A percentile compares a stretch with the other conserved stretches of the same genome.
Conservation (phyloP, 2,329 filamentous ascomycete species). For the Diaporthe caulivora region DNA sequence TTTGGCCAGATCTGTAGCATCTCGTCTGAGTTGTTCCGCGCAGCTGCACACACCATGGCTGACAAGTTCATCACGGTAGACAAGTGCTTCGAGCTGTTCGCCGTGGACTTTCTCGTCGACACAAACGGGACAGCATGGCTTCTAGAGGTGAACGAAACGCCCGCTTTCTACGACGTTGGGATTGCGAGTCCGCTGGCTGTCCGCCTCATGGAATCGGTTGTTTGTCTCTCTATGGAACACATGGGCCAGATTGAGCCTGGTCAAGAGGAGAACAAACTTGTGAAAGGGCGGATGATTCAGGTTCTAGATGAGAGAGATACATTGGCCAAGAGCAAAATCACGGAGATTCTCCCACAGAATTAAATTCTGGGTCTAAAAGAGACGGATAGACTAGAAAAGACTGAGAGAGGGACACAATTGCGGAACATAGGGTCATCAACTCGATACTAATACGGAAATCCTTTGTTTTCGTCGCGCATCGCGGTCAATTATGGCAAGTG, state of each 20-base stretch:
- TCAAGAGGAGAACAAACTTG: slow-evolving; percentile 34
- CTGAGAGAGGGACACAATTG: background rate
- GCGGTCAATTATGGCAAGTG: background rate
- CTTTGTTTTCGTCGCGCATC: background rate
- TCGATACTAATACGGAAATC: background rate
- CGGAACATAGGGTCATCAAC: background rate
- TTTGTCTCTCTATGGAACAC: slow-evolving; percentile 51
- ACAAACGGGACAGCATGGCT: slow-evolving; percentile 49
- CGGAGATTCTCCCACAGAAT: background rate
- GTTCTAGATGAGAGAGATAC: slow-evolving; percentile 5
- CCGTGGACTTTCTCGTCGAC: slow-evolving; percentile 52
- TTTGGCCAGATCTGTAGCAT: slow-evolving; percentile 52
- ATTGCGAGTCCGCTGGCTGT: slow-evolving; percentile 50
- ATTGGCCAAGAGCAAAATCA: slow-evolving; percentile 15
- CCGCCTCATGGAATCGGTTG: slow-evolving; percentile 52
- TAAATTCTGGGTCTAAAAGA: background rate
- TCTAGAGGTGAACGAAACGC: slow-evolving; percentile 54
- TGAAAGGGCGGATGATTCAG: background rate
- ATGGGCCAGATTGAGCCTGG: slow-evolving; percentile 44
- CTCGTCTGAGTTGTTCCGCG: slow-evolving; percentile 50
- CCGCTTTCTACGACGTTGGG: slow-evolving; percentile 52
- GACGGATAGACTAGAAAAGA: background rate
- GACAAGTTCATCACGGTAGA: slow-evolving; percentile 53
- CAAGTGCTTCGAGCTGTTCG: slow-evolving; percentile 54
- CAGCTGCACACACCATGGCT: slow-evolving; percentile 52